Conservation (phyloP, 2,329 filamentous ascomycete genomes). For the Apiospora kogelbergensis region DNA sequence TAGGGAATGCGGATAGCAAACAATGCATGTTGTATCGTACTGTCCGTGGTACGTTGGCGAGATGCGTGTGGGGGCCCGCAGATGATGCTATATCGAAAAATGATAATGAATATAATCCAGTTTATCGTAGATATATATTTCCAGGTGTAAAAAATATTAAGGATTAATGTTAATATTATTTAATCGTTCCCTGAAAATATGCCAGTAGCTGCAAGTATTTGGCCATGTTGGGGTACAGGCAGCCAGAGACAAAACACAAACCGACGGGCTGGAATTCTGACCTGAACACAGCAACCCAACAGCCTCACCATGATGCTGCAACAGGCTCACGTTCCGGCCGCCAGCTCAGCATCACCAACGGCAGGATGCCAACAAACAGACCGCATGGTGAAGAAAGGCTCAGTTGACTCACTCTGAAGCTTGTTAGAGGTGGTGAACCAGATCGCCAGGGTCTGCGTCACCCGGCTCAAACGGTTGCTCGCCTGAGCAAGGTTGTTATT, state of each 20-base stretch:
- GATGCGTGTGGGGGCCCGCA: not conserved
- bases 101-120: not conserved
- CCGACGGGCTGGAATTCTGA: not conserved
- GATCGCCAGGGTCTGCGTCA: slow-evolving; percentile 12
- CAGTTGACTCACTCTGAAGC: slow-evolving; percentile 4
- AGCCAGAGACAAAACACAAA: not conserved
- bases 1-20: not conserved
- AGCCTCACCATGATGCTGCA: not conserved
- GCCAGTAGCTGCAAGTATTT: not conserved
- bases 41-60: not conserved
- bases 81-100: not conserved
- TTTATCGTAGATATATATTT: not conserved
- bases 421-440: not conserved
- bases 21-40: not conserved
- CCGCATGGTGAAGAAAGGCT: slow-evolving; percentile 5
- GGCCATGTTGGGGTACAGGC: not conserved
- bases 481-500: not conserved
- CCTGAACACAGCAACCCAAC: slow-evolving; percentile 9
- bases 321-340: not conserved
- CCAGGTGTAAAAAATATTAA: not conserved
- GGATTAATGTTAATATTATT: not conserved
- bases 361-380: not conserved
- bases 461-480: slow-evolving; percentile 4
- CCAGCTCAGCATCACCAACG: slow-evolving; percentile 8
- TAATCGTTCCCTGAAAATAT: not conserved